phyloP scores from a whole-genome alignment of 2,329 filamentous ascomycete species.

The Arthrocladium fulminans region DNA sequence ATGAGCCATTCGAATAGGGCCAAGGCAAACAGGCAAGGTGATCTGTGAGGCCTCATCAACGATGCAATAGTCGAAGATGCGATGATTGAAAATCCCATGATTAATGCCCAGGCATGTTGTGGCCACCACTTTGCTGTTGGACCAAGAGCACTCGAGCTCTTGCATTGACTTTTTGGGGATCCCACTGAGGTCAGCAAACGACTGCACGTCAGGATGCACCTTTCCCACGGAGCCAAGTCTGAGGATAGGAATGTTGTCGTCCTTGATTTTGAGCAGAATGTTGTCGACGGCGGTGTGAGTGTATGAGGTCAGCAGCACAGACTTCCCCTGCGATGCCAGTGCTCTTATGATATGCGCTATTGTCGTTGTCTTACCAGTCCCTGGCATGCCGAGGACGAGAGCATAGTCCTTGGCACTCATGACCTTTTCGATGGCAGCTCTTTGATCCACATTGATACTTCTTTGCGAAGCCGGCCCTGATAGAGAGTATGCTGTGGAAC shows the following conservation, averaged over 20 bases:
- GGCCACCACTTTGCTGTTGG: conserved; percentile 78
- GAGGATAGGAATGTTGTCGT: conserved; percentile 67
- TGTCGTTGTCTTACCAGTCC: conserved; percentile 95
- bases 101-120: conserved; percentile 91
- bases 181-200: conserved; percentile 72
- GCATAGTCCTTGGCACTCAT: conserved; percentile 95
- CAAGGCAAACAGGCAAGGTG: conserved; percentile 86
- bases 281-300: conserved; percentile 98
- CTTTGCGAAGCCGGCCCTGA: conserved; percentile 46
- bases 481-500: conserved; percentile 55
- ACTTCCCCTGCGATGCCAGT: conserved; percentile 80
- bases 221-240: conserved; percentile 80
- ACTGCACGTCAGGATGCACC: conserved; percentile 75
- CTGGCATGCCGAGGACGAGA: conserved; percentile 95
- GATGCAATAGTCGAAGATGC: conserved; percentile 94
- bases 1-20: conserved; percentile 82
- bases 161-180: conserved; percentile 68
- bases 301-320: conserved; percentile 85
- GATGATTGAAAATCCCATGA: conserved; percentile 77
- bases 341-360: conserved; percentile 95
- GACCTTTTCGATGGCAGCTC: conserved; percentile 79
- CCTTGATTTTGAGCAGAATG: conserved; percentile 81
- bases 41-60: conserved; percentile 98
- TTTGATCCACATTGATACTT: conserved; percentile 79
- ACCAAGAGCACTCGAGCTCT: conserved; percentile 74